Evolutionary conservation across 148 eudicot species (phyloP), one percentile per base, ranked within the genome.

Genomic region (Vaccinium myrtillus): DNA sequence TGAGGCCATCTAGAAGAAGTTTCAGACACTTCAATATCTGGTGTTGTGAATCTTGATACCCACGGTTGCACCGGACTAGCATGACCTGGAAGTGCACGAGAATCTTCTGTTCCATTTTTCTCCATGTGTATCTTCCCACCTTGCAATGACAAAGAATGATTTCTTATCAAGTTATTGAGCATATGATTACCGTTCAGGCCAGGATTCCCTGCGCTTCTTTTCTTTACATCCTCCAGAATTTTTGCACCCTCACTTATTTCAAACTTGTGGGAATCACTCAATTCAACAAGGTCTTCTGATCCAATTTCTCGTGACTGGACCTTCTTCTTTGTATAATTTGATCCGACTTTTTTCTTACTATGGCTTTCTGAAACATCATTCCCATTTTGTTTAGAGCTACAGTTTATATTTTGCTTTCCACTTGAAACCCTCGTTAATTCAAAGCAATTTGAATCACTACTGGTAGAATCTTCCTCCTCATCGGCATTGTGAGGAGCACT

Each of bases 41-140:
- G 88, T 43, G 84, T 54, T 25, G 79, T 69, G 53, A 91, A 85
- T 77, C 86, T 89, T 1, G 98, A 86, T 36, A 88, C 89, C 97
- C 95, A 94, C 83, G 91, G 91, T 79, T 91, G 91, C 82, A 92
- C 90, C 0, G 94, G 95, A 84, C 94, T 90, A 61, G 88, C 81
- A 21, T 84, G 90, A 67, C 90, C 92, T 0, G 86, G 86, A 83
- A 90, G 84, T 54, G 83, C 84, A 46, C 84, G 85, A 80, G 92
- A 83, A 77, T 82, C 90, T 18, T 90, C 92, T 9, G 75, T 74
- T 75, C 88, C 71, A 9, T 82, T 81, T 43, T 48, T 87, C 84
- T 85, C 91, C 0, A 83, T 83, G 70, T 91, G 89, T 50, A 88
- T 79, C 78, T 89, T 85, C 78, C 86, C 91, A 8, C 88, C 91